Evolutionary conservation across 2,329 filamentous ascomycete genomes (phyloP).

Genomic region (Colletotrichum tanaceti): DNA sequence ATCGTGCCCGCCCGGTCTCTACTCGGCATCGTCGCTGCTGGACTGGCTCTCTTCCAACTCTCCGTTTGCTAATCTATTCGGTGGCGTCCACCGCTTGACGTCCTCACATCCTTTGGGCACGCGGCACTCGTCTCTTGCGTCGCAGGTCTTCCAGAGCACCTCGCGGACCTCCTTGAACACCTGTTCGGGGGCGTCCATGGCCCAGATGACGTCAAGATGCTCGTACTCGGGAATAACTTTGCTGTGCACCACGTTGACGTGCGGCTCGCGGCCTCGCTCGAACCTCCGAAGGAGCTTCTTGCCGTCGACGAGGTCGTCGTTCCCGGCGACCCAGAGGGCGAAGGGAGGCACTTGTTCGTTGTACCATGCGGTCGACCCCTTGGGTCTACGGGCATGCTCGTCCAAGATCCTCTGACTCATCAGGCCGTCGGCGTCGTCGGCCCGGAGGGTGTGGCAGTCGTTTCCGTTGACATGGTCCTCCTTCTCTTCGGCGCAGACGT

Average conservation of each 20-base stretch:
- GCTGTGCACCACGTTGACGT: slow-evolving; percentile 82
- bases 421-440: slow-evolving; percentile 50
- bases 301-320: slow-evolving; percentile 88
- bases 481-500: slow-evolving; percentile 70
- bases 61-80: slow-evolving; percentile 7
- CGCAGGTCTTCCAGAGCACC: slow-evolving; percentile 83
- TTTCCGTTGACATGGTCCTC: slow-evolving; percentile 63
- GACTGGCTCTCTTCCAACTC: slow-evolving; percentile 34
- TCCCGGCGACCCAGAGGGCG: slow-evolving; percentile 87
- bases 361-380: slow-evolving; percentile 80
- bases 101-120: slow-evolving; percentile 73
- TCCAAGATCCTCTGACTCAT: slow-evolving; percentile 43
- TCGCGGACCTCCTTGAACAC: slow-evolving; percentile 85
- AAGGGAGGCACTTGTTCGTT: slow-evolving; percentile 82
- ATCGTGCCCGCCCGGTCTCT: neutral
- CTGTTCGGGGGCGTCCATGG: slow-evolving; percentile 85
- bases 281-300: slow-evolving; percentile 78
- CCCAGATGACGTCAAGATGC: slow-evolving; percentile 95
- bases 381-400: slow-evolving; percentile 53
- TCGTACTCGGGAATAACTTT: slow-evolving; percentile 90
- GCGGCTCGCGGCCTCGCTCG: slow-evolving; percentile 80
- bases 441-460: slow-evolving; percentile 42
- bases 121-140: slow-evolving; percentile 66
- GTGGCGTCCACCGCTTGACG: slow-evolving; percentile 54
- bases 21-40: slow-evolving; percentile 36